Percentiles rank a stretch among this genome's conserved stretches.
Evolutionary conservation across 2,329 filamentous ascomycete genomes (phyloP).

Genomic region (Cladosporium sp.): DNA sequence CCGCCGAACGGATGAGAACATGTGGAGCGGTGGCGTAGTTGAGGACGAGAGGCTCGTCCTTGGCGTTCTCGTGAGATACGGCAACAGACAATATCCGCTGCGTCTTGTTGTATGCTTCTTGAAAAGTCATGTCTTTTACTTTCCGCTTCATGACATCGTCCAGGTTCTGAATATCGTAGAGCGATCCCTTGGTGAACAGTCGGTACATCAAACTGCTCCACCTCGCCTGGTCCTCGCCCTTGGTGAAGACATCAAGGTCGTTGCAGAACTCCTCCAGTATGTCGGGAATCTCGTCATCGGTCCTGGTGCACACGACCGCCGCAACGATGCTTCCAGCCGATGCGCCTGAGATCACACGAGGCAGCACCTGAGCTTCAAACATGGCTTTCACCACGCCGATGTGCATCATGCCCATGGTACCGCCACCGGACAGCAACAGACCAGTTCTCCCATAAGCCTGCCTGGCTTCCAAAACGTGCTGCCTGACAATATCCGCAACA

Average conservation of each 20-base stretch:
- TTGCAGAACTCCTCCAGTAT: conserved; percentile 69
- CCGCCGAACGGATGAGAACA: conserved; percentile 93
- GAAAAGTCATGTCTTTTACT: conserved; percentile 87
- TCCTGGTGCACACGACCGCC: conserved; percentile 71
- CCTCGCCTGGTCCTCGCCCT: conserved; percentile 55
- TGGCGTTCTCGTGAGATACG: conserved; percentile 85
- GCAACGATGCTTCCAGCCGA: conserved; percentile 86
- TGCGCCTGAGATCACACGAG: conserved; percentile 81
- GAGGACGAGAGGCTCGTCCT: conserved; percentile 52
- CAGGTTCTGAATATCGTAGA: conserved; percentile 81
- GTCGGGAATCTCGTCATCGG: conserved; percentile 70
- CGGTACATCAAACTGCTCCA: conserved; percentile 10
- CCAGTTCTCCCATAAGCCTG: conserved; percentile 84
- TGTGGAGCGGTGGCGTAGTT: conserved; percentile 94
- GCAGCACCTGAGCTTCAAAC: conserved; percentile 69
- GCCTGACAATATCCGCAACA: background rate
- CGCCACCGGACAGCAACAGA: conserved; percentile 77
- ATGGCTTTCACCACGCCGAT: conserved; percentile 82
- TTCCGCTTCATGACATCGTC: conserved; percentile 74
- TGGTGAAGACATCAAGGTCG: conserved; percentile 69
- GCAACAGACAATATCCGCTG: conserved; percentile 89
- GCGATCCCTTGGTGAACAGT: conserved; percentile 74
- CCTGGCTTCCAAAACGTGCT: conserved; percentile 54
- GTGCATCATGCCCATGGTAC: conserved; percentile 88
- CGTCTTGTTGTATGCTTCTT: conserved; percentile 94